phyloP scores from a whole-genome alignment of 1,284 basidiomycete genomes.

The Cutaneotrichosporon daszewskae region DNA sequence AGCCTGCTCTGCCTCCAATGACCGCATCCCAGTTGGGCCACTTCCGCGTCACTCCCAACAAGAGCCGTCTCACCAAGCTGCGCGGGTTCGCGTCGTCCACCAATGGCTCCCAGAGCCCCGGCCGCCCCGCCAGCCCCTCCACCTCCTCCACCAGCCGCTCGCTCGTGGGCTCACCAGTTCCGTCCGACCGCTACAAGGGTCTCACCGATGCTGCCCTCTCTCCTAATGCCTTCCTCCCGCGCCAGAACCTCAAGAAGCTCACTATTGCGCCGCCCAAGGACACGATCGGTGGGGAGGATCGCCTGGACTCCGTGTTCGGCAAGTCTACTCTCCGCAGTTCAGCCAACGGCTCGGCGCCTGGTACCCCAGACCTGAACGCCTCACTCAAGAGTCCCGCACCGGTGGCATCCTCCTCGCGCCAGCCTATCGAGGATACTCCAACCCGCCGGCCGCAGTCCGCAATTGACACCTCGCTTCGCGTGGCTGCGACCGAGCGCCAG shows the following conservation, averaged over 20 bases:
- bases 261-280: slow-evolving; percentile 63
- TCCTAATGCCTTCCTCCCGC: slow-evolving; percentile 59
- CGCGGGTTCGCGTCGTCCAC: slow-evolving; percentile 50
- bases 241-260: slow-evolving; percentile 90
- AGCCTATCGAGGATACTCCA: slow-evolving; percentile 21
- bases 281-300: slow-evolving; percentile 28
- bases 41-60: slow-evolving; percentile 46
- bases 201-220: slow-evolving; percentile 54
- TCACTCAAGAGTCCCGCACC: slow-evolving; percentile 48
- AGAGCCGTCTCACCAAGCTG: slow-evolving; percentile 48
- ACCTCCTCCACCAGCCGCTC: slow-evolving; percentile 27
- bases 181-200: slow-evolving; percentile 50
- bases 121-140: slow-evolving; percentile 32
- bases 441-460: slow-evolving; percentile 17
- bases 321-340: slow-evolving; percentile 37
- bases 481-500: slow-evolving; percentile 37
- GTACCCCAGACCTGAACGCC: slow-evolving; percentile 34
- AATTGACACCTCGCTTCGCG: slow-evolving; percentile 26
- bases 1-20: slow-evolving; percentile 48
- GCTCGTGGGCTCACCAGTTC: slow-evolving; percentile 31
- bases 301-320: slow-evolving; percentile 42
- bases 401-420: slow-evolving; percentile 45
- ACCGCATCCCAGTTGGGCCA: slow-evolving; percentile 48
- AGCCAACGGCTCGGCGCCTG: slow-evolving; percentile 48
- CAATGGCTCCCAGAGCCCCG: slow-evolving; percentile 22